These are phyloP conservation scores for Fusarium sp. DNA, from an alignment of 2,329 filamentous ascomycete genomes.

Conservation along the genomic window DNA sequence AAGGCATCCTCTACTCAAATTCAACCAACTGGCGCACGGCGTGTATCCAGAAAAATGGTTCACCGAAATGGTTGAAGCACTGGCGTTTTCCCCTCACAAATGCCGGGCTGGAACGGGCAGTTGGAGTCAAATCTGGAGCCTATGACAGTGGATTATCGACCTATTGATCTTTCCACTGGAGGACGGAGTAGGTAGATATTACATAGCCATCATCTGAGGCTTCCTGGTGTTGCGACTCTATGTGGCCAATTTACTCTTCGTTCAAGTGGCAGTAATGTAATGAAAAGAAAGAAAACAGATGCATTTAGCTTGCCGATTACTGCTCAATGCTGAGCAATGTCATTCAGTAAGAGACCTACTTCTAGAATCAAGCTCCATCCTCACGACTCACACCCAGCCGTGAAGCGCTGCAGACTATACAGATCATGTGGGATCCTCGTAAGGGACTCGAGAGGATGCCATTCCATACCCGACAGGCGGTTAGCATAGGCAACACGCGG, in stretches of 20 bases:
- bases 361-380: slow-evolving; percentile 6
- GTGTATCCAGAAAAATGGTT: slow-evolving; percentile 4
- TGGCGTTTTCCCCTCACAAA: slow-evolving; percentile 15
- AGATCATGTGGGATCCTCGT: slow-evolving; percentile 36
- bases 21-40: slow-evolving; percentile 3
- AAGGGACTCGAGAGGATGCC: slow-evolving; percentile 21
- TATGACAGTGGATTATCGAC: neutral
- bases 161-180: neutral
- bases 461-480: slow-evolving; percentile 29
- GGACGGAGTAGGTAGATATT: neutral
- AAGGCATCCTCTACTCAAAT: slow-evolving; percentile 21
- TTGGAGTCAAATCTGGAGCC: neutral
- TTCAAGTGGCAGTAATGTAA: neutral
- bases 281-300: neutral
- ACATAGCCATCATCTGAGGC: neutral
- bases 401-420: slow-evolving; percentile 35
- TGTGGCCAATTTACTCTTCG: neutral
- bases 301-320: neutral
- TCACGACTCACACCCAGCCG: slow-evolving; percentile 18
- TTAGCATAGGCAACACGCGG: slow-evolving; percentile 43
- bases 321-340: neutral
- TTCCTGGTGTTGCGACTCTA: neutral
- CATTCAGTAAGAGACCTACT: neutral
- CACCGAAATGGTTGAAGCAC: slow-evolving; percentile 5
- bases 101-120: slow-evolving; percentile 4